Evolutionary conservation across 1,139 yeast genomes (phyloP).

Genomic region (Pichia sp.): DNA sequence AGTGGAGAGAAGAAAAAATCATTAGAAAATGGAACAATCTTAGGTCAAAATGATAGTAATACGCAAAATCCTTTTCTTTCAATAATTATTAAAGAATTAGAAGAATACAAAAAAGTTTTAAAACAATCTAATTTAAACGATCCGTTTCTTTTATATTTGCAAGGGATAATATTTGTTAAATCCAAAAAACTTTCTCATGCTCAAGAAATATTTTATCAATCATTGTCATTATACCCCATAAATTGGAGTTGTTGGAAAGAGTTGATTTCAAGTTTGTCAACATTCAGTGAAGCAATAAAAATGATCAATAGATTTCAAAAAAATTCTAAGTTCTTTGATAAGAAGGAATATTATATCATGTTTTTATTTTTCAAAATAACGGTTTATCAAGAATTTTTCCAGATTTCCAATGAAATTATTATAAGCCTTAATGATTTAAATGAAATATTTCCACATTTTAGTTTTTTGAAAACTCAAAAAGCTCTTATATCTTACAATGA

Average conservation of each 20-base stretch:
- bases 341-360: constrained; percentile 38
- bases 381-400: constrained; percentile 74
- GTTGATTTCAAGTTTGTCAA: constrained; percentile 55
- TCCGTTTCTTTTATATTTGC: constrained; percentile 63
- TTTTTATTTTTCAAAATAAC: constrained; percentile 63
- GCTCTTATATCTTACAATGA: constrained; percentile 78
- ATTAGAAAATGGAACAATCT: constrained; percentile 65
- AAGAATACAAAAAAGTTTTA: constrained; percentile 31
- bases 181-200: constrained; percentile 59
- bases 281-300: constrained; percentile 55
- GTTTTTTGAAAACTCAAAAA: constrained; percentile 70
- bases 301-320: constrained; percentile 38
- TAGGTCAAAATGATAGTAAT: constrained; percentile 38
- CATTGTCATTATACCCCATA: constrained; percentile 62
- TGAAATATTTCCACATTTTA: constrained; percentile 59
- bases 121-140: constrained; percentile 34
- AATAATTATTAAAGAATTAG: constrained; percentile 37
- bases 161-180: constrained; percentile 58
- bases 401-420: constrained; percentile 48
- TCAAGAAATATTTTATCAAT: constrained; percentile 48
- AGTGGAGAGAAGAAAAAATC: constrained; percentile 45
- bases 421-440: constrained; percentile 44
- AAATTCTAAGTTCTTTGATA: constrained; percentile 27
- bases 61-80: constrained; percentile 24
- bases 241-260: constrained; percentile 97